Evolutionary conservation across 306 rosid genomes (phyloP).

Genomic region (Medicago lupulina): DNA sequence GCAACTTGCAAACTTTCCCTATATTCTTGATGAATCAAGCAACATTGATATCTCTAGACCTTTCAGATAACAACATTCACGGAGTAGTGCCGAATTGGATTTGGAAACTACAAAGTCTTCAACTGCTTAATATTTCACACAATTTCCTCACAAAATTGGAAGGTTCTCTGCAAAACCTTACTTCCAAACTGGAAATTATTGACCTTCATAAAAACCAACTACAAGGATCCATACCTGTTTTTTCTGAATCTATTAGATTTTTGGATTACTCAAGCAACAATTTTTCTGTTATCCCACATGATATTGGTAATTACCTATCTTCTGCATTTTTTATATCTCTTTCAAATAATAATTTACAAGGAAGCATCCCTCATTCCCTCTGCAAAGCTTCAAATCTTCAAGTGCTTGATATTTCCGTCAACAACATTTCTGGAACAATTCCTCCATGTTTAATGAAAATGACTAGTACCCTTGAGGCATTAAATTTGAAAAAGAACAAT

Average conservation of each 20-base stretch:
- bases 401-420: slow-evolving; percentile 37
- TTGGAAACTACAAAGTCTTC: not conserved
- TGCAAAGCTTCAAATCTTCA: slow-evolving; percentile 20
- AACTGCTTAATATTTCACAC: not conserved
- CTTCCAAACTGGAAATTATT: not conserved
- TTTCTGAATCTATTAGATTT: accelerated
- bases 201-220: not conserved
- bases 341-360: slow-evolving; percentile 23
- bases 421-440: slow-evolving; percentile 29
- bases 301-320: too few relatives aligned
- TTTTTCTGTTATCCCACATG: too few relatives aligned
- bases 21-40: not conserved
- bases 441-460: slow-evolving; percentile 30
- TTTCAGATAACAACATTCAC: not conserved
- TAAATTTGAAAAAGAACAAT: not conserved
- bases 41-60: not conserved
- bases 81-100: not conserved
- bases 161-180: not conserved
- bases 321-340: too few relatives aligned
- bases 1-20: slow-evolving; percentile 45
- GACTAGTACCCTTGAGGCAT: not conserved
- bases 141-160: not conserved
- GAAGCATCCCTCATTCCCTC: slow-evolving; percentile 11
- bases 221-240: not conserved
- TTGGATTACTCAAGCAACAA: not conserved